Conservation (phyloP, 1,284 basidiomycete species). For the Cryptococcus hybrid region DNA sequence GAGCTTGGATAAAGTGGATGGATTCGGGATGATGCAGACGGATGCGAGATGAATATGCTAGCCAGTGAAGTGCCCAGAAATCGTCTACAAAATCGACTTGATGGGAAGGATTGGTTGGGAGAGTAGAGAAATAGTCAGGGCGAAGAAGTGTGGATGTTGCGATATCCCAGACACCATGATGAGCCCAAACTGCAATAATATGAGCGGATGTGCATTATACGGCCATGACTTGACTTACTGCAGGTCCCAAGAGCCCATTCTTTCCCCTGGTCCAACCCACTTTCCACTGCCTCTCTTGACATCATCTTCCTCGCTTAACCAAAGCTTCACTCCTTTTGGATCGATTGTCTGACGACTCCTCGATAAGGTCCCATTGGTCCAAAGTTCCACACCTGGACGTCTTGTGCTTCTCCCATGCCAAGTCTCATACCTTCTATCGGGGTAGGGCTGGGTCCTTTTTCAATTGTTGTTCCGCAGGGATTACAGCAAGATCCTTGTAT, state of each 20-base stretch:
- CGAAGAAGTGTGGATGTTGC: conserved; percentile 65
- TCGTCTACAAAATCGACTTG: conserved; percentile 63
- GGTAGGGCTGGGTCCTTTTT: conserved; percentile 86
- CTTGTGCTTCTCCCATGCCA: conserved; percentile 82
- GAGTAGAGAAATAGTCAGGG: conserved; percentile 73
- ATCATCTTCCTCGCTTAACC: conserved; percentile 60
- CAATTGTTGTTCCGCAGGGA: conserved; percentile 66
- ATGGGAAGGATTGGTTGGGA: conserved; percentile 46
- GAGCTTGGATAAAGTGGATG: conserved; percentile 88
- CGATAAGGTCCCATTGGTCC: conserved; percentile 73
- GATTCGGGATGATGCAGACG: conserved; percentile 74
- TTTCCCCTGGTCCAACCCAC: conserved; percentile 75
- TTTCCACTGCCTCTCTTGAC: conserved; percentile 50
- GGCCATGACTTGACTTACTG: conserved; percentile 34
- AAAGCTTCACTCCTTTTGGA: conserved; percentile 72
- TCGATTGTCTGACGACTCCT: conserved; percentile 73
- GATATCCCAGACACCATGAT: conserved; percentile 87
- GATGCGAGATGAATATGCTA: conserved; percentile 64
- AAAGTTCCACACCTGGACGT: conserved; percentile 83
- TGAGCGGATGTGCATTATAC: conserved; percentile 1
- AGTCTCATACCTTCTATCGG: conserved; percentile 79
- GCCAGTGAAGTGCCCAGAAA: conserved; percentile 79
- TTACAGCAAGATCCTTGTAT: conserved; percentile 65
- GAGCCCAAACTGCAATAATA: conserved; percentile 66
- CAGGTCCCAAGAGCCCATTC: conserved; percentile 83